Conservation (phyloP, 805 yeast genomes). For the Ogataea glucozyma region DNA sequence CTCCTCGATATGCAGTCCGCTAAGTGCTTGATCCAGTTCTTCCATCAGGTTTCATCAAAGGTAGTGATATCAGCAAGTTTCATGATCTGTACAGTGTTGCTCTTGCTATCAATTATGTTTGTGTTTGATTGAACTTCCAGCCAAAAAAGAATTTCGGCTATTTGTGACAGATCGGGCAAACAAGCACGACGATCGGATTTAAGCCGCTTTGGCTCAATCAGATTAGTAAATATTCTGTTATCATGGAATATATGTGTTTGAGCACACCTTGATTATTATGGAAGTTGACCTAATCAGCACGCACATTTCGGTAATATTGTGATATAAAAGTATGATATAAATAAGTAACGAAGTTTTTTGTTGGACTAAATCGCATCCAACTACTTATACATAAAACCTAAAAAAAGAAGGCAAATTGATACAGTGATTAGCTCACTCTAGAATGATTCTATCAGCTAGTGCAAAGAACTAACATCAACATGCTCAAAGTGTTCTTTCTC, state of each 20-base stretch:
- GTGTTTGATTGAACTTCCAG: not conserved
- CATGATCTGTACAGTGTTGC: too few relatives aligned
- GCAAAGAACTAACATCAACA: slow-evolving; percentile 10
- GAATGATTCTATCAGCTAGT: not conserved
- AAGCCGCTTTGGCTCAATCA: not conserved
- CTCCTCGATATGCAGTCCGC: slow-evolving; percentile 6
- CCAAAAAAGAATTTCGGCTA: slow-evolving; percentile 1
- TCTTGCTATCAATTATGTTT: not conserved
- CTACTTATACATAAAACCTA: not conserved
- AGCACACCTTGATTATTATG: too few relatives aligned
- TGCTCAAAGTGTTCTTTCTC: slow-evolving; percentile 11
- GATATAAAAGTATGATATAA: not conserved
- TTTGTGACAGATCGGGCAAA: slow-evolving; percentile 7
- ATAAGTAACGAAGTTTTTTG: not conserved
- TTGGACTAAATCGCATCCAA: slow-evolving; percentile 7
- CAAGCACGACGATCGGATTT: not conserved
- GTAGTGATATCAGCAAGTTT: not conserved
- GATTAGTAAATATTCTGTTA: too few relatives aligned
- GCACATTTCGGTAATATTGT: not conserved
- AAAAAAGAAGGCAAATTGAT: slow-evolving; percentile 1
- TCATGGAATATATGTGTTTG: too few relatives aligned
- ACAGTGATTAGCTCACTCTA: not conserved
- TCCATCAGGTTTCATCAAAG: slow-evolving; percentile 4
- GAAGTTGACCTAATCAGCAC: not conserved
- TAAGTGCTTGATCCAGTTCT: slow-evolving; percentile 2